Evolutionary conservation across 495 filamentous ascomycete genomes (phyloP), one percentile per base, ranked within the genome.

Genomic region (Penicillium samsonianum): DNA sequence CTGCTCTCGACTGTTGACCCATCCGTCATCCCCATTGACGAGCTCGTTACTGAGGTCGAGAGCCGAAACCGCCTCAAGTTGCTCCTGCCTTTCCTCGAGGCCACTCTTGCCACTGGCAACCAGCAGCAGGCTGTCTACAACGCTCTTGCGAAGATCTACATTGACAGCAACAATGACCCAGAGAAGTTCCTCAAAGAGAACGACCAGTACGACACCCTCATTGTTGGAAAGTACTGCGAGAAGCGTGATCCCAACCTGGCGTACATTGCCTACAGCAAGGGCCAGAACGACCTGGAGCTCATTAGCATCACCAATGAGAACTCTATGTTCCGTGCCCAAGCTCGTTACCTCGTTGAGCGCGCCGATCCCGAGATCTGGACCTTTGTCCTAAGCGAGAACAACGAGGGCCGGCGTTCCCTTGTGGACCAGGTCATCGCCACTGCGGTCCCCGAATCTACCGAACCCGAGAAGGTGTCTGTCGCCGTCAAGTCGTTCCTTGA

Each of bases 111-210:
- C 35, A 84, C 83, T 55, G 95, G 95, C 37, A 97, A 97, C 75
- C 91, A 97, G 72, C 94, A 99, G 73, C 91, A 95, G 75, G 95
- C 94, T 26, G 91, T 99, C 45, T 99, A 92, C 81, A 97, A 99
- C 63, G 95, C 95, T 14, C 83, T 99, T 35, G 95, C 95, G 8
- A 99, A 99, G 87, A 98, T 99, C 60, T 99, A 99, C 78, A 99
- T 99, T 61, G 95, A 98, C 73, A 93, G 88, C 72, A 99, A 99
- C 81, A 97, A 96, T 76, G 91, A 96, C 70, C 95, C 95, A 0
- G 95, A 99, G 82, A 93, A 90, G 69, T 99, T 99, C 81, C 80
- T 99, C 45, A 96, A 91, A 79, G 94, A 98, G 76, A 99, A 98
- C 71, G 90, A 97, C 63, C 84, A 94, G 72, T 99, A 99, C 65